Conservation (phyloP, 331 rosid genomes). For the Rhamnella rubrinervis region DNA sequence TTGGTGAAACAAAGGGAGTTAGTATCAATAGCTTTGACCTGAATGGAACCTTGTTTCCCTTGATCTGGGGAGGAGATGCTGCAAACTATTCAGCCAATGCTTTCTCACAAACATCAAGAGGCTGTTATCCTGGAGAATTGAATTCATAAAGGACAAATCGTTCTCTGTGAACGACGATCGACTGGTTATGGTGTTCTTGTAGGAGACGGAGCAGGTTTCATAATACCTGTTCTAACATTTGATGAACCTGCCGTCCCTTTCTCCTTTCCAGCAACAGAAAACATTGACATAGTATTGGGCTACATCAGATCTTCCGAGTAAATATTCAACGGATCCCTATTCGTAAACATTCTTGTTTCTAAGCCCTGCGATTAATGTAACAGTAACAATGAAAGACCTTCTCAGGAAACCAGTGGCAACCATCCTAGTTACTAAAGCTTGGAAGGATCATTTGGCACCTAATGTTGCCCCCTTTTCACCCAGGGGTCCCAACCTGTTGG, state of each 20-base stretch:
- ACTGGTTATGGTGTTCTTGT: conserved; percentile 1
- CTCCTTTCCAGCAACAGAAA: conserved; percentile 16
- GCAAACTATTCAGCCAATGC: conserved; percentile 21
- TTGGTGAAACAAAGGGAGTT: conserved; percentile 7
- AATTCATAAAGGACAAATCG: conserved; percentile 19
- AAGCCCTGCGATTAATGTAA: too few relatives aligned
- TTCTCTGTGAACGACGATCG: conserved; percentile 8
- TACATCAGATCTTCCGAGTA: conserved; percentile 20
- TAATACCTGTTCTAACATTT: conserved; percentile 10
- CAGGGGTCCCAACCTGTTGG: conserved; percentile 19
- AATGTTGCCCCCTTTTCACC: conserved; percentile 26
- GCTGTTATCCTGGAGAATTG: conserved; percentile 1
- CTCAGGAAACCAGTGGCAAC: conserved; percentile 23
- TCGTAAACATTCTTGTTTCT: too few relatives aligned
- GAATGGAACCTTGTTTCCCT: conserved; percentile 6
- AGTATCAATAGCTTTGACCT: conserved; percentile 16
- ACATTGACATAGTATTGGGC: conserved; percentile 6
- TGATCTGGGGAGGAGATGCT: conserved; percentile 38
- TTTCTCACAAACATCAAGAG: neutral
- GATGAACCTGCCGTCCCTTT: neutral
- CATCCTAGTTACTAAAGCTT: conserved; percentile 17
- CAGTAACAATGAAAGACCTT: too few relatives aligned
- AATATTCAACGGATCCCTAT: neutral
- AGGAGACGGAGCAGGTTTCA: conserved; percentile 6
- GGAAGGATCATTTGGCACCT: conserved; percentile 26